These are phyloP conservation scores for Heritiera littoralis DNA, from an alignment of 345 rosid species.

Conservation along the genomic window DNA sequence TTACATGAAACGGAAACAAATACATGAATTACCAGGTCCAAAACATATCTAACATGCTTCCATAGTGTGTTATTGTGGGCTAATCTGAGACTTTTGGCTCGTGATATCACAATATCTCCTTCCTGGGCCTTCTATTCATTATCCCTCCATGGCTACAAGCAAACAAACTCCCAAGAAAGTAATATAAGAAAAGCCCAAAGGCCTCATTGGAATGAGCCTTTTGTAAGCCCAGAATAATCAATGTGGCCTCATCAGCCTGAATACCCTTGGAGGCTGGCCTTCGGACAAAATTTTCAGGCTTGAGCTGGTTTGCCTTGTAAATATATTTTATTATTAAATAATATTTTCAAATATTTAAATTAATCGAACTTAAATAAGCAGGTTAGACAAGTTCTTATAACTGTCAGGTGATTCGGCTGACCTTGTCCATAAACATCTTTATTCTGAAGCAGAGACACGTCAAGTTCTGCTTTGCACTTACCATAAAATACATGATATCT, in stretches of 20 bases:
- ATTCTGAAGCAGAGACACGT: constrained; percentile 32
- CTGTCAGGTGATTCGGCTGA: no score
- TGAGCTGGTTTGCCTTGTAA: no score
- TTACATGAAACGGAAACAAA: no score
- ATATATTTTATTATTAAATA: no score
- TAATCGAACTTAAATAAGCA: no score
- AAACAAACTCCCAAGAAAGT: constrained; percentile 36
- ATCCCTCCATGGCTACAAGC: constrained; percentile 51
- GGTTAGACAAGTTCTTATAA: no score
- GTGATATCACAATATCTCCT: constrained; percentile 41
- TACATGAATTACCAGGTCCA: no score
- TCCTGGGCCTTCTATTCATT: constrained; percentile 22
- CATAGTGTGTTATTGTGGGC: constrained; percentile 21
- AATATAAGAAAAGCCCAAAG: background rate
- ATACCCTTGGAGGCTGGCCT: background rate
- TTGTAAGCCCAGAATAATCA: constrained; percentile 42
- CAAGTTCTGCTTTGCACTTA: constrained; percentile 28
- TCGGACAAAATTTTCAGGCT: no score
- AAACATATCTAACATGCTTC: constrained; percentile 47
- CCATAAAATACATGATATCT: constrained; percentile 28
- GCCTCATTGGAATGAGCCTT: constrained; percentile 36
- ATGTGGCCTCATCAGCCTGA: constrained; percentile 44
- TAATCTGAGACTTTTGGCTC: constrained; percentile 28
- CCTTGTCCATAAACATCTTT: background rate
- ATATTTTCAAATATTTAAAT: no score